These are phyloP conservation scores for Pseudogymnoascus sp. DNA, from an alignment of 2,329 filamentous ascomycete genomes.

Conservation along the genomic window DNA sequence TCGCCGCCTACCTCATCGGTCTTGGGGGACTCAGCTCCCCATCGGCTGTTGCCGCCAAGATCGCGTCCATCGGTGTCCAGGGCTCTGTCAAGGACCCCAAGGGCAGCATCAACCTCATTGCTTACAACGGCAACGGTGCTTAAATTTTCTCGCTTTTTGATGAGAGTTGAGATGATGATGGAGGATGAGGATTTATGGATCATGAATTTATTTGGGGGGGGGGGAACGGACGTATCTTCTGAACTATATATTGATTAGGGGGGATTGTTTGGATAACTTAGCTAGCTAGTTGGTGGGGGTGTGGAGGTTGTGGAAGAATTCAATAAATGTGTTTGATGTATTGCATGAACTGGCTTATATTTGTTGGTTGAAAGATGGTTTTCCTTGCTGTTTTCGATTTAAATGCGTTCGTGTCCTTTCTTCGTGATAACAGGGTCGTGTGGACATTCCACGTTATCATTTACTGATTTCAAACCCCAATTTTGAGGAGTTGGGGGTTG, in stretches of 20 bases:
- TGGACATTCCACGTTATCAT: not conserved
- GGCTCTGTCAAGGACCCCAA: slow-evolving; percentile 35
- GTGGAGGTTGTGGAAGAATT: not conserved
- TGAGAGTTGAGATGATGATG: not conserved
- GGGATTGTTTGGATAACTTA: not conserved
- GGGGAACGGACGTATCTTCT: not conserved
- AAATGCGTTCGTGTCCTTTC: not conserved
- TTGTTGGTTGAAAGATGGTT: not conserved
- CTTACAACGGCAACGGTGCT: slow-evolving; percentile 45
- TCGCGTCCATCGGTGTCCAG: slow-evolving; percentile 37
- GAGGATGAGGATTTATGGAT: not conserved
- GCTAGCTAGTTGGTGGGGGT: not conserved
- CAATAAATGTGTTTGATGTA: not conserved
- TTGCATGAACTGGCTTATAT: not conserved
- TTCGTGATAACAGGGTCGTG: not conserved
- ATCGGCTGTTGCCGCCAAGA: slow-evolving; percentile 40
- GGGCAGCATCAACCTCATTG: slow-evolving; percentile 45
- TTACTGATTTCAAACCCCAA: not conserved
- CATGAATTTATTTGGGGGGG: not conserved
- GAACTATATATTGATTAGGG: not conserved
- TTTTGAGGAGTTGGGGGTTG: not conserved
- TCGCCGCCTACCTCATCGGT: slow-evolving; percentile 52
- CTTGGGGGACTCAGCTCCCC: slow-evolving; percentile 39
- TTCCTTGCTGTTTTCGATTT: too few relatives aligned
- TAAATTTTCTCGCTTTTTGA: slow-evolving; percentile 17